Base-by-base conservation (phyloP, 306 rosid species). In the Astragalus membranaceus region DNA sequence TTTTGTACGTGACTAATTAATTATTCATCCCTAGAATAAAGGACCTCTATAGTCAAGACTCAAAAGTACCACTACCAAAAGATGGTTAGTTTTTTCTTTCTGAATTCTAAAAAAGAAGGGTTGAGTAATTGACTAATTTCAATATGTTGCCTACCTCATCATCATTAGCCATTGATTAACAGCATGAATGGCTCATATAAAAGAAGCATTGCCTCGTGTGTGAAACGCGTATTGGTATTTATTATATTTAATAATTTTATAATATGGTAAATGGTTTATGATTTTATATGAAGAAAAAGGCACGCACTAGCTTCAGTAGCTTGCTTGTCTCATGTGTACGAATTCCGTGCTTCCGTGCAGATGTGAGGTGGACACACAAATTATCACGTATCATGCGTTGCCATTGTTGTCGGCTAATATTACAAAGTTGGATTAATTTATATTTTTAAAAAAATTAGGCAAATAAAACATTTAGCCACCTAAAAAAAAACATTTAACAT, bases 161-260 rank as follows among this genome's bases (percentile, higher is more conserved):
- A 48, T 47, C 53, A 48, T 13, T 62, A 58, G 58, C 65, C 30
- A 12, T 12, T 52, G 61, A 57, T 35, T 58, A 48, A 48, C 3
- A 48, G 0, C 52, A 55, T 39, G 5, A 55, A 37, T 33, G 52
- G 30, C 16, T 17, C 9, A 47, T 54, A 53, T 5, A 48, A 17
- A 51, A 51, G 37, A 54, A 37, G 1, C 70, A 48, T 15, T 39
- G 2, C 69, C 23, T 12, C 37, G 20, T 16, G 6, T n/a, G 42
- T 58, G 67, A 13, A 41, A 71, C 63, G 78, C 79, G 72, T 23
- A 74, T 57, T 62, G n/a, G n/a, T n/a, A 59, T 9, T 16, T 15
- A 59, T 30, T 3, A 46, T 46, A 10, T 12, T 26, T n/a, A n/a
- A n/a, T n/a, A n/a, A n/a, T n/a, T 55, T 32, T 7, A 2, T 15